These are phyloP conservation scores for Dalechampia spathulata DNA, from an alignment of 441 rosid species.

Conservation along the genomic window DNA sequence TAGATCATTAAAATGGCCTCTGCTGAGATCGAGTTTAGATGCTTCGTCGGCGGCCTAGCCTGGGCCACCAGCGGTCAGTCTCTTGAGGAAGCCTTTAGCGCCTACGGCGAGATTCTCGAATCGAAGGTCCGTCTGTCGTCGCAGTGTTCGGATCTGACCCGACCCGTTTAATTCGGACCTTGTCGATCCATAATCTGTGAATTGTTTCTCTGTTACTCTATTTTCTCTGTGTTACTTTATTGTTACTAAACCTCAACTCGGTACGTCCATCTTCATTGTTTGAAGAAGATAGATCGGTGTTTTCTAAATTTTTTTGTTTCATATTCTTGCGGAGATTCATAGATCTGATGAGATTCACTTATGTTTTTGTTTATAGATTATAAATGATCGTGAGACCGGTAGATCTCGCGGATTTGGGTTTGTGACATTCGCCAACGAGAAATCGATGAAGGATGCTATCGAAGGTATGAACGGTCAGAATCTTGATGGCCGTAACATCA, in stretches of 20 bases:
- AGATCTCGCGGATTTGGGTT: conserved; percentile 76
- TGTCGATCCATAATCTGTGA: conserved; percentile 46
- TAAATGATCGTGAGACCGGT: conserved; percentile 78
- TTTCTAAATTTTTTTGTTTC: neutral
- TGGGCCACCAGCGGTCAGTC: conserved; percentile 73
- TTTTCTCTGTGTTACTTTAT: conserved; percentile 13
- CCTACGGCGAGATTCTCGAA: conserved; percentile 66
- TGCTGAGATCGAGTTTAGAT: conserved; percentile 48
- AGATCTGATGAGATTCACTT: conserved; percentile 14
- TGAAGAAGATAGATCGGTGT: conserved; percentile 74
- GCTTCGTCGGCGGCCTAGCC: conserved; percentile 93
- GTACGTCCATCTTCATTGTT: conserved; percentile 84
- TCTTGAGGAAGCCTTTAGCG: conserved; percentile 54
- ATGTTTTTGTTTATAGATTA: conserved; percentile 35
- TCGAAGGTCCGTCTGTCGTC: conserved; percentile 86
- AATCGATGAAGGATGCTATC: conserved; percentile 65
- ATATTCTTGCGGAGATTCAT: neutral
- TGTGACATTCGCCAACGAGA: conserved; percentile 65
- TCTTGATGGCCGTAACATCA: conserved; percentile 69
- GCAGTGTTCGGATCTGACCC: conserved; percentile 59
- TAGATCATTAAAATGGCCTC: conserved; percentile 32
- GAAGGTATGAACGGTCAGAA: conserved; percentile 68
- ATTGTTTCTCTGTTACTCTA: neutral
- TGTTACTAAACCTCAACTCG: conserved; percentile 34
- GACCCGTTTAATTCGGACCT: conserved; percentile 32